Conservation (phyloP, 371 early-diverging fungal genomes). For the Smittium culicis region DNA sequence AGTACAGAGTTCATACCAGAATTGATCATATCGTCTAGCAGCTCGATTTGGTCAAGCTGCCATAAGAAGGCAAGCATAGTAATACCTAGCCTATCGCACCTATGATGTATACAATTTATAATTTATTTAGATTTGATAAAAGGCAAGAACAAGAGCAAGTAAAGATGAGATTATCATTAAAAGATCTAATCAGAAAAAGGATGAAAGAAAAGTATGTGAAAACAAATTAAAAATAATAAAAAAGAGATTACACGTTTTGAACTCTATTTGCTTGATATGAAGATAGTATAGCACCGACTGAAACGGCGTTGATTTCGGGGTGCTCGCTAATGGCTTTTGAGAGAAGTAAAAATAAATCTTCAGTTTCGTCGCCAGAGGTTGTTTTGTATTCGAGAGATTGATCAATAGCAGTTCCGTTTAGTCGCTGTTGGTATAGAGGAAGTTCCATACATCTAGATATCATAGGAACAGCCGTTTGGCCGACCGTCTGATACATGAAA, state of each 20-base stretch:
- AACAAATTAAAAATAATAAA: slow-evolving; percentile 27
- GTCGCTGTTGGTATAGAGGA: slow-evolving; percentile 73
- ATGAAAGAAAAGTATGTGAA: neutral
- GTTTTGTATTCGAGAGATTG: slow-evolving; percentile 48
- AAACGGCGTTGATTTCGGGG: slow-evolving; percentile 80
- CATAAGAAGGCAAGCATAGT: slow-evolving; percentile 85
- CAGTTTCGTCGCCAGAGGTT: slow-evolving; percentile 82
- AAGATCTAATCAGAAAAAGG: slow-evolving; percentile 6
- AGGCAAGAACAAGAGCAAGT: slow-evolving; percentile 26
- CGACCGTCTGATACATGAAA: slow-evolving; percentile 99
- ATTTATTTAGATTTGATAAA: neutral
- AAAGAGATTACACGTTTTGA: slow-evolving; percentile 53
- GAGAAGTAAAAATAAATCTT: slow-evolving; percentile 80
- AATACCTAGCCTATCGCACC: slow-evolving; percentile 67
- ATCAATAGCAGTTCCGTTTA: slow-evolving; percentile 55
- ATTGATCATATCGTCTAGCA: slow-evolving; percentile 89
- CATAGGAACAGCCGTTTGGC: slow-evolving; percentile 73
- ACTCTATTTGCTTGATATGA: slow-evolving; percentile 96
- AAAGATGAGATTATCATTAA: neutral
- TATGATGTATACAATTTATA: slow-evolving; percentile 2
- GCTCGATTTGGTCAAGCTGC: slow-evolving; percentile 72
- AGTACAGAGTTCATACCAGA: slow-evolving; percentile 69
- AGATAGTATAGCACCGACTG: slow-evolving; percentile 96
- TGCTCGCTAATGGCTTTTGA: slow-evolving; percentile 45
- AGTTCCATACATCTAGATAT: slow-evolving; percentile 81